phyloP scores from a whole-genome alignment of 2,329 filamentous ascomycete genomes.

The Aspergillus costaricaensis region DNA sequence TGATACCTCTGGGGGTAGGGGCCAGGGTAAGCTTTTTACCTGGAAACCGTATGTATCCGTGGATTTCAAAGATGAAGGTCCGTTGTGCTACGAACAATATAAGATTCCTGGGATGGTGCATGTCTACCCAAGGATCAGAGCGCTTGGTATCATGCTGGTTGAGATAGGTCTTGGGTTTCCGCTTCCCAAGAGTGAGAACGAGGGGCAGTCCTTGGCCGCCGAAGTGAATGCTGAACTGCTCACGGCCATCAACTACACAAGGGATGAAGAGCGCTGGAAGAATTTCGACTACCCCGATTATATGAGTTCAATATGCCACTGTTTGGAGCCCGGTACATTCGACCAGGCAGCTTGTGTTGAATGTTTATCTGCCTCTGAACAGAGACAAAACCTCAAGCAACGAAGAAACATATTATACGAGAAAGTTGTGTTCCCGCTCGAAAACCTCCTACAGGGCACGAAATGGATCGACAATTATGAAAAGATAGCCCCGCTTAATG shows the following conservation, averaged over 20 bases:
- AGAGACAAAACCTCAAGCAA: background rate
- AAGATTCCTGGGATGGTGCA: background rate
- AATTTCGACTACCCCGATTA: background rate
- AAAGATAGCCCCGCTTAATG: background rate
- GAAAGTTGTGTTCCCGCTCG: conserved; percentile 4
- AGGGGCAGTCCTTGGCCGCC: background rate
- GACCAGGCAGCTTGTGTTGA: background rate
- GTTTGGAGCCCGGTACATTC: background rate
- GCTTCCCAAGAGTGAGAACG: background rate
- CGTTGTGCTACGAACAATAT: background rate
- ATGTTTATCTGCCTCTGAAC: background rate
- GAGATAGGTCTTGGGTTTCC: background rate
- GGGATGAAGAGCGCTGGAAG: background rate
- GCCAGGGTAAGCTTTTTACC: background rate
- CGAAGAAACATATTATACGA: background rate
- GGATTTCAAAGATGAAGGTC: background rate
- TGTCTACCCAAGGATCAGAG: conserved; percentile 1
- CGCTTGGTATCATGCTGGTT: conserved; percentile 5
- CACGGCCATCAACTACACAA: background rate
- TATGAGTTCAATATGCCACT: background rate
- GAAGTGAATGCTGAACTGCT: background rate
- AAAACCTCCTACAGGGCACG: conserved; percentile 2
- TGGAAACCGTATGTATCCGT: background rate
- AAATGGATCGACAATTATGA: conserved; percentile 4
- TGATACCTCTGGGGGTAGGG: background rate